A percentile compares a stretch with the other conserved stretches of the same genome.
Evolutionary conservation across 2,329 filamentous ascomycete genomes (phyloP).

Genomic region (Botrytis cinerea): DNA sequence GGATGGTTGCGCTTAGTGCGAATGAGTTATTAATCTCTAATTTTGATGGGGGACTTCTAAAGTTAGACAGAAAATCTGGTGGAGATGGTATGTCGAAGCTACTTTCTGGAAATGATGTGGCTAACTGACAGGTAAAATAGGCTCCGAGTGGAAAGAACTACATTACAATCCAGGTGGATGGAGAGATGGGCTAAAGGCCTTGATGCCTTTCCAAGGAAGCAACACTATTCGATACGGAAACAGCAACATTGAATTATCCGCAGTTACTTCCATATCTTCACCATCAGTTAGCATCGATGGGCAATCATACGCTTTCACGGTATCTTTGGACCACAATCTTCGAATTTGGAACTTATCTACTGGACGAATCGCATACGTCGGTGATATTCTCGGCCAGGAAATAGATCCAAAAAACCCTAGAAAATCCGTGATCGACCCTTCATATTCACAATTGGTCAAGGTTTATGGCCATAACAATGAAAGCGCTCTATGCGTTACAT

Average conservation of each 20-base stretch:
- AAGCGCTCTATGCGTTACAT: conserved; percentile 68
- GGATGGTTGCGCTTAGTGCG: conserved; percentile 72
- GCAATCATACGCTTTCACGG: conserved; percentile 67
- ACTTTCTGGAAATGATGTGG: background rate
- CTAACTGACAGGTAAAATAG: conserved; percentile 31
- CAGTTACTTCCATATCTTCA: conserved; percentile 63
- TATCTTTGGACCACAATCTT: conserved; percentile 85
- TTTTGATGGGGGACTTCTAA: conserved; percentile 74
- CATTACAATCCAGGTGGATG: conserved; percentile 75
- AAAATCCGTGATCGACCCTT: conserved; percentile 78
- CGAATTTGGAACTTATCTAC: conserved; percentile 87
- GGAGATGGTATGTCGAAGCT: conserved; percentile 48
- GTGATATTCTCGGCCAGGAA: conserved; percentile 73
- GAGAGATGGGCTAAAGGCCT: conserved; percentile 64
- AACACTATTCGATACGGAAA: conserved; percentile 65
- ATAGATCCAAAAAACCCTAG: conserved; percentile 66
- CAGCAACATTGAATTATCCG: conserved; percentile 64
- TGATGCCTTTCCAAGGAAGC: conserved; percentile 66
- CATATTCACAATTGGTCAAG: conserved; percentile 74
- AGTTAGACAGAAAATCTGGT: conserved; percentile 62
- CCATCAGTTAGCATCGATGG: conserved; percentile 50
- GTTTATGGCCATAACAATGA: conserved; percentile 62
- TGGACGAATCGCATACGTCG: conserved; percentile 73
- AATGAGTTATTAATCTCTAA: conserved; percentile 78
- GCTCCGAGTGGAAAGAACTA: conserved; percentile 64